These are phyloP conservation scores for Ceratobasidium sp. DNA, from an alignment of 1,284 basidiomycete genomes.

Conservation along the genomic window DNA sequence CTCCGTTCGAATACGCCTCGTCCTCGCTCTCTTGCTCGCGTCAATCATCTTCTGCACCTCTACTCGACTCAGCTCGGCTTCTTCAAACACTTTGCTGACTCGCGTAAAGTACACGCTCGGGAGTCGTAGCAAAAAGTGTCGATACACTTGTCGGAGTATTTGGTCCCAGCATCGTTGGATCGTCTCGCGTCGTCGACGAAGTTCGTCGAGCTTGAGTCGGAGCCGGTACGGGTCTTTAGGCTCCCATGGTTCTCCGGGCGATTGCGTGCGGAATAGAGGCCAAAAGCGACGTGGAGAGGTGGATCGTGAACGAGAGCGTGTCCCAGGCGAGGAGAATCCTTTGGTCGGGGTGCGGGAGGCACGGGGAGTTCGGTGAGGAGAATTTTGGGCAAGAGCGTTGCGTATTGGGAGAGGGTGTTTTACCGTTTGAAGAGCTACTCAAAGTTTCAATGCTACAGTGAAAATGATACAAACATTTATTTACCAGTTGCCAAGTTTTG, in stretches of 20 bases:
- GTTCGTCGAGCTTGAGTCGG: constrained; percentile 48
- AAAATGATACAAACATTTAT: background rate
- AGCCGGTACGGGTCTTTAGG: constrained; percentile 57
- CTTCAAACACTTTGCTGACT: constrained; percentile 72
- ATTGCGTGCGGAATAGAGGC: constrained; percentile 52
- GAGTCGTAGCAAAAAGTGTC: constrained; percentile 68
- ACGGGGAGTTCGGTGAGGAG: constrained; percentile 10
- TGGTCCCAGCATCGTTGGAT: constrained; percentile 51
- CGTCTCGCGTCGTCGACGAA: constrained; percentile 42
- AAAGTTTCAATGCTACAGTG: too few relatives aligned
- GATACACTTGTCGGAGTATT: constrained; percentile 66
- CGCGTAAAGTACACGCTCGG: constrained; percentile 77
- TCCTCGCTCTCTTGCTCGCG: constrained; percentile 47
- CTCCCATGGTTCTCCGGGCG: constrained; percentile 60
- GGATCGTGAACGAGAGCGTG: constrained; percentile 10
- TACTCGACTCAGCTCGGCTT: constrained; percentile 73
- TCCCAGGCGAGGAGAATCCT: background rate
- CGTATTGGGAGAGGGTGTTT: background rate
- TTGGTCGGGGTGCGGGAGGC: constrained; percentile 14
- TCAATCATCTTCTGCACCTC: constrained; percentile 75
- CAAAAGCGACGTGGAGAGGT: constrained; percentile 21
- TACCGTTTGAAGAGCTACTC: constrained; percentile 19
- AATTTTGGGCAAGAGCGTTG: background rate
- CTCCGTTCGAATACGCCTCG: constrained; percentile 6
- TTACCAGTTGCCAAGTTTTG: constrained; percentile 24